These are phyloP conservation scores for Pseudopediastrum boryanum DNA, from an alignment of 139 green algal species.

Conservation along the genomic window DNA sequence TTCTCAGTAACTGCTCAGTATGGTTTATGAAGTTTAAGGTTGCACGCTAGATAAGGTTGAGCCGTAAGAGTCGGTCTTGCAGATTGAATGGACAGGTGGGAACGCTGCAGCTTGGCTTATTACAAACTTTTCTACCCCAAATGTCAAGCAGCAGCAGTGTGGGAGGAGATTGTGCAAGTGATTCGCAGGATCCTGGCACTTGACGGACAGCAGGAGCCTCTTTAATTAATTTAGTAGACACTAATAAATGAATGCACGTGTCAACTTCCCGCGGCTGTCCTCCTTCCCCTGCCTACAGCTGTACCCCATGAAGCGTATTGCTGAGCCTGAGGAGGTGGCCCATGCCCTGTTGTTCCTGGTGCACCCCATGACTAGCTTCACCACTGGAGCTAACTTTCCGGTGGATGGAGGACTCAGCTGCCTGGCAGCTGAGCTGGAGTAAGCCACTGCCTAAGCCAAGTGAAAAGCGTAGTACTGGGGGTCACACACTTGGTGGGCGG, in stretches of 20 bases:
- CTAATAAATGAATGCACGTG: not conserved
- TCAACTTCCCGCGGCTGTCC: not conserved
- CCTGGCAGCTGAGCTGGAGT: too few relatives aligned
- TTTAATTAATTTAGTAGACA: not conserved
- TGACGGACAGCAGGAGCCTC: not conserved
- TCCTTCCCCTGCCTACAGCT: slow-evolving; percentile 1
- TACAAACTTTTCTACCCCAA: too few relatives aligned
- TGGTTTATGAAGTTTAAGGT: too few relatives aligned
- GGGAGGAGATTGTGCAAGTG: not conserved
- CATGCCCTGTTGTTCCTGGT: not conserved
- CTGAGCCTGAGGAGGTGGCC: slow-evolving; percentile 13
- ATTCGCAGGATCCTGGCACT: not conserved
- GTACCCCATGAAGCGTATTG: slow-evolving; percentile 27
- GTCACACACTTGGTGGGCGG: too few relatives aligned
- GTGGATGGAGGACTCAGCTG: not conserved
- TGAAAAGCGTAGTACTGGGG: too few relatives aligned
- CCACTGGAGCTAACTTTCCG: not conserved
- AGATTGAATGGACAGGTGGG: too few relatives aligned
- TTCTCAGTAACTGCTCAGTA: too few relatives aligned
- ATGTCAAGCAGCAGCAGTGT: too few relatives aligned
- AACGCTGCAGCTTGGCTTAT: too few relatives aligned
- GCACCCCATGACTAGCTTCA: slow-evolving; percentile 26
- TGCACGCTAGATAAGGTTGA: too few relatives aligned
- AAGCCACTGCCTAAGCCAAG: too few relatives aligned
- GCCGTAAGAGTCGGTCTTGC: too few relatives aligned